Evolutionary conservation across 305 asterid species (phyloP).

Genomic region (Rubia tinctorum): DNA sequence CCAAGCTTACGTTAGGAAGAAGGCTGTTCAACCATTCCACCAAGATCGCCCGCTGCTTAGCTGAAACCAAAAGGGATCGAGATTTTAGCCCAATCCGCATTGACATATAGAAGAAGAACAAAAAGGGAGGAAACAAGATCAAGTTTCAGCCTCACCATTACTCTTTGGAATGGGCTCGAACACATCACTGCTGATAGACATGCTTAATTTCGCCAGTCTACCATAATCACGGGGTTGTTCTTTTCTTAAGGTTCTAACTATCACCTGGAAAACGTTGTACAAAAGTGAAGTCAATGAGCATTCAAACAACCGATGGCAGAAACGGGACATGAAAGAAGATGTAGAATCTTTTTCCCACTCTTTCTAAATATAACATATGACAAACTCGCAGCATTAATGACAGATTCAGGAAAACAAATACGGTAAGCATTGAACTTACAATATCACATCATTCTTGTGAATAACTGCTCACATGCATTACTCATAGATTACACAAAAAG

Average conservation of each 20-base stretch:
- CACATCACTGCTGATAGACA: constrained; percentile 46
- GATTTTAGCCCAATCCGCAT: constrained; percentile 15
- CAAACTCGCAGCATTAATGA: neutral
- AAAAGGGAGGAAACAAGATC: neutral
- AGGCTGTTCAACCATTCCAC: constrained; percentile 70
- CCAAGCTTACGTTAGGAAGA: constrained; percentile 55
- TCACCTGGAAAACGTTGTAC: neutral
- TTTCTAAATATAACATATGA: no score
- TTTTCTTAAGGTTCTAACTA: constrained; percentile 15
- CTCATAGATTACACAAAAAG: neutral
- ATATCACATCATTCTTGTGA: neutral
- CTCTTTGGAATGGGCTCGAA: constrained; percentile 59
- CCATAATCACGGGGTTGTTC: constrained; percentile 29
- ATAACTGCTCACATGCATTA: neutral
- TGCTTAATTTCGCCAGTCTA: constrained; percentile 33
- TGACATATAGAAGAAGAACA: neutral
- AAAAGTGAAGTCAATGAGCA: neutral
- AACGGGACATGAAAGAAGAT: neutral
- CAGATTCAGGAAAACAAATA: neutral
- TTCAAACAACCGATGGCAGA: neutral
- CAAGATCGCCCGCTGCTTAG: constrained; percentile 51
- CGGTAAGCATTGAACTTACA: neutral
- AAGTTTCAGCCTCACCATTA: constrained; percentile 42
- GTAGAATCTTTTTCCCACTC: neutral
- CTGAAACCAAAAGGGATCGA: constrained; percentile 34